These are phyloP conservation scores for Cryphonectria nitschkei DNA, from an alignment of 2,329 filamentous ascomycete genomes.

Conservation along the genomic window DNA sequence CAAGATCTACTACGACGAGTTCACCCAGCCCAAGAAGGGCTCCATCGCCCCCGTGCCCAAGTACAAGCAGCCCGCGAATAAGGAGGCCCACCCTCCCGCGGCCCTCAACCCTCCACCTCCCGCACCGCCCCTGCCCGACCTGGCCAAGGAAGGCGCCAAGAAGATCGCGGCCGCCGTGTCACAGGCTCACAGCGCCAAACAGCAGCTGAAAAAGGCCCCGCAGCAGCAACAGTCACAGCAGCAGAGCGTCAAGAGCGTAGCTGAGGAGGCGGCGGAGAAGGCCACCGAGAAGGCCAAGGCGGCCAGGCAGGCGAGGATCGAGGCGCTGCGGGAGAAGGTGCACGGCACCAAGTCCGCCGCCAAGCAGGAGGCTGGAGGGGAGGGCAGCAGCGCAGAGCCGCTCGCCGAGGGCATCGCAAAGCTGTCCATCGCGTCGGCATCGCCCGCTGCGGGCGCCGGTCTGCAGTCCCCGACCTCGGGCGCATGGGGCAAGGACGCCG, in stretches of 20 bases:
- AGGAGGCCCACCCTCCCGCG: slow-evolving; percentile 33
- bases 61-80: slow-evolving; percentile 43
- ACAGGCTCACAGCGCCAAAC: slow-evolving; percentile 32
- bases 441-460: slow-evolving; percentile 33
- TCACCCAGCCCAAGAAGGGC: slow-evolving; percentile 60
- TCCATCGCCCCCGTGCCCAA: slow-evolving; percentile 51
- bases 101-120: slow-evolving; percentile 33
- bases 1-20: slow-evolving; percentile 67
- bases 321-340: slow-evolving; percentile 58
- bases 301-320: slow-evolving; percentile 62
- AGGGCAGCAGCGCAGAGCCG: slow-evolving; percentile 23
- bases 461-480: slow-evolving; percentile 52
- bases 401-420: slow-evolving; percentile 26
- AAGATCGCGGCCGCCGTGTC: slow-evolving; percentile 24
- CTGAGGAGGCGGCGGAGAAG: slow-evolving; percentile 68
- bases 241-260: slow-evolving; percentile 57
- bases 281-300: slow-evolving; percentile 68
- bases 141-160: slow-evolving; percentile 30
- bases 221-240: slow-evolving; percentile 30
- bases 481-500: slow-evolving; percentile 43
- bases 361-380: slow-evolving; percentile 21
- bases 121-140: slow-evolving; percentile 32
- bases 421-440: slow-evolving; percentile 21
- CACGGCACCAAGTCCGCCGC: slow-evolving; percentile 46
- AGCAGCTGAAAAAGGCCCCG: slow-evolving; percentile 33